Percentiles rank a stretch among this genome's conserved stretches.
Conservation (phyloP, 2,329 filamentous ascomycete genomes). For the Diaporthe sp. region DNA sequence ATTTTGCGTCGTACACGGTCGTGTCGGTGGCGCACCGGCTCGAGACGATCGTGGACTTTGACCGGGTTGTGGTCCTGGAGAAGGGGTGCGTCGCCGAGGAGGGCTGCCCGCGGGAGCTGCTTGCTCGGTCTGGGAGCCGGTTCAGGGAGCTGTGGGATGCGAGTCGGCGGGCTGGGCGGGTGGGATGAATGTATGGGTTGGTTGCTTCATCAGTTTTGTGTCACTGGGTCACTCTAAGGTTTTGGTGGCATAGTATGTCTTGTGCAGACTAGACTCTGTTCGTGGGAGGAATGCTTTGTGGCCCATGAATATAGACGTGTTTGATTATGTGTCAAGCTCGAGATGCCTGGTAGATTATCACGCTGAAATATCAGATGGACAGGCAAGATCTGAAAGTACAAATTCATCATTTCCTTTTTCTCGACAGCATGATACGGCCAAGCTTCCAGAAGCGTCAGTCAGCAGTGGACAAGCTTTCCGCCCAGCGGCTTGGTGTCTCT, state of each 20-base stretch:
- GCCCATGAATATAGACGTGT: background rate
- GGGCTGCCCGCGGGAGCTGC: conserved; percentile 24
- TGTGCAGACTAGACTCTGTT: no score
- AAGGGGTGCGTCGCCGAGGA: conserved; percentile 47
- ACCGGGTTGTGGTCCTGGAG: conserved; percentile 64
- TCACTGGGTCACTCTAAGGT: no score
- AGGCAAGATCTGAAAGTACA: no score
- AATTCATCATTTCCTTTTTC: background rate
- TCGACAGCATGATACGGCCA: conserved; percentile 4
- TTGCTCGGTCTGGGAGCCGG: conserved; percentile 3
- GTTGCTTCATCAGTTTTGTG: no score
- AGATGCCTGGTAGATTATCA: no score
- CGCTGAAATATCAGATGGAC: no score
- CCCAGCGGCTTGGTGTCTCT: conserved; percentile 27
- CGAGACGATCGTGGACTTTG: conserved; percentile 63
- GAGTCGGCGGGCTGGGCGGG: conserved; percentile 23
- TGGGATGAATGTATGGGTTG: background rate
- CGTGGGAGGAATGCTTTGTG: no score
- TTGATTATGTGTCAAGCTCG: no score
- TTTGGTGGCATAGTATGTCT: background rate
- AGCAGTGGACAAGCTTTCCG: conserved; percentile 23
- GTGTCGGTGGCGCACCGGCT: conserved; percentile 54
- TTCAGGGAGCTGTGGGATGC: conserved; percentile 35
- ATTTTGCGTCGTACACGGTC: conserved; percentile 69
- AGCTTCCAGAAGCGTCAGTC: background rate